Evolutionary conservation across 1,284 basidiomycete species (phyloP).

Genomic region (Leccinum cinnamomeum): DNA sequence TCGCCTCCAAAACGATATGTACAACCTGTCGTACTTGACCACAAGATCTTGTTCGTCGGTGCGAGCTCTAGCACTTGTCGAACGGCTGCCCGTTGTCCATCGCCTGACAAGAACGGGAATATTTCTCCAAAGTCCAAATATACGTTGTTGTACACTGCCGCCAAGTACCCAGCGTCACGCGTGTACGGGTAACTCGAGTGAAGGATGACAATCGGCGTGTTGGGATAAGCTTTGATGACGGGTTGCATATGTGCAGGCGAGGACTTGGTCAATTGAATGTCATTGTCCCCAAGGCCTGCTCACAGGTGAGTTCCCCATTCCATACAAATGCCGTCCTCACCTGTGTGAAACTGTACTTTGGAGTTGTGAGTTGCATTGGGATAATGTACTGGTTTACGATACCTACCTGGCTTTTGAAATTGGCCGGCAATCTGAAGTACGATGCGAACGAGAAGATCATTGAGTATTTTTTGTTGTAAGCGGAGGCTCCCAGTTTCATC

Average conservation of each 20-base stretch:
- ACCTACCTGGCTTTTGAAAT: constrained; percentile 56
- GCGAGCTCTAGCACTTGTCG: constrained; percentile 65
- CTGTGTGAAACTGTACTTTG: constrained; percentile 79
- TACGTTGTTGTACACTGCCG: constrained; percentile 68
- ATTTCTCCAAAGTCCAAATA: constrained; percentile 79
- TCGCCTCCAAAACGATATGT: neutral
- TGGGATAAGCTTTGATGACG: constrained; percentile 60
- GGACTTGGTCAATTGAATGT: constrained; percentile 57
- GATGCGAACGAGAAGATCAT: constrained; percentile 63
- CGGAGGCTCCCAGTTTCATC: constrained; percentile 43
- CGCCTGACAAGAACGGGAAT: constrained; percentile 64
- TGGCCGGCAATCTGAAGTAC: constrained; percentile 52
- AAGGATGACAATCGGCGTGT: constrained; percentile 62
- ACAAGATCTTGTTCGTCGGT: constrained; percentile 75
- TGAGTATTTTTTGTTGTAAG: constrained; percentile 59
- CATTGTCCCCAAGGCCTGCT: constrained; percentile 64
- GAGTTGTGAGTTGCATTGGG: neutral
- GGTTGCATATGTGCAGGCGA: constrained; percentile 68
- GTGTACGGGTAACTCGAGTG: constrained; percentile 75
- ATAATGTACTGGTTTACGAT: neutral
- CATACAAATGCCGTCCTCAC: constrained; percentile 10
- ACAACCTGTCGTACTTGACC: constrained; percentile 59
- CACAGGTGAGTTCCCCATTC: constrained; percentile 1
- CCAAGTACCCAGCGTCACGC: constrained; percentile 71
- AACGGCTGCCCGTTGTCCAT: constrained; percentile 59